Evolutionary conservation across 306 rosid species (phyloP), one percentile per base, ranked within the genome.

Genomic region (Gynostemma pentaphyllum): DNA sequence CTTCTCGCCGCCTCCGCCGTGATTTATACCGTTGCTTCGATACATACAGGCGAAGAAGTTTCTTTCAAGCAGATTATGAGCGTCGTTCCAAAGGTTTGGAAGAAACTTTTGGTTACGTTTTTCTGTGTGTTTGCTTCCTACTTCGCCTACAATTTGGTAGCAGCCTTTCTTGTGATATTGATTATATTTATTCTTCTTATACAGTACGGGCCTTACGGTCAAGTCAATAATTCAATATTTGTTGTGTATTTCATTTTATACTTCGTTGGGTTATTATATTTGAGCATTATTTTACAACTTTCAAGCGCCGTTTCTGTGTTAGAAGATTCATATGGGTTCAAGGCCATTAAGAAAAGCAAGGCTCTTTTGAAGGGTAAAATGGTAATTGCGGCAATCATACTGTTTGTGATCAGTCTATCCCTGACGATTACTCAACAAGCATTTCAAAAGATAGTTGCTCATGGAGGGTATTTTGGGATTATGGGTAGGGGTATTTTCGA

Each of bases 261-360:
- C 42, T 5, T 70, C 2, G 53, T 41, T 2, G 97, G 96, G 24
- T 11, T 72, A 15, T 51, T 78, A 5, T 90, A 81, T 69, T 27
- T 90, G 18, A 29, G 79, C 2, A 26, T 83, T 14, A 36, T 83
- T 13, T 82, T 95, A 84, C 95, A 83, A 15, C 7, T 90, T 19
- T 83, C 96, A 0, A 77, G 79, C 28, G 96, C 81, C 18, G 89
- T 90, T 2, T 71, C 84, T 0, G 89, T 83, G 52, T 67, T 87
- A 22, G 97, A 90, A 54, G 91, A 85, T 22, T 55, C 70, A 0
- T 70, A 39, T 7, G 97, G 97, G 19, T 2, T 87, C 10, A 7
- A 18, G 21, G 97, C 97, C 15, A 76, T 90, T 95, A 29, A 9
- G 49, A 90, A 83, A 67, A 82, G 95, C 76, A 73, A 36, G 74